Evolutionary conservation across 1,284 basidiomycete genomes (phyloP).

Genomic region (Ceratobasidium sp.): DNA sequence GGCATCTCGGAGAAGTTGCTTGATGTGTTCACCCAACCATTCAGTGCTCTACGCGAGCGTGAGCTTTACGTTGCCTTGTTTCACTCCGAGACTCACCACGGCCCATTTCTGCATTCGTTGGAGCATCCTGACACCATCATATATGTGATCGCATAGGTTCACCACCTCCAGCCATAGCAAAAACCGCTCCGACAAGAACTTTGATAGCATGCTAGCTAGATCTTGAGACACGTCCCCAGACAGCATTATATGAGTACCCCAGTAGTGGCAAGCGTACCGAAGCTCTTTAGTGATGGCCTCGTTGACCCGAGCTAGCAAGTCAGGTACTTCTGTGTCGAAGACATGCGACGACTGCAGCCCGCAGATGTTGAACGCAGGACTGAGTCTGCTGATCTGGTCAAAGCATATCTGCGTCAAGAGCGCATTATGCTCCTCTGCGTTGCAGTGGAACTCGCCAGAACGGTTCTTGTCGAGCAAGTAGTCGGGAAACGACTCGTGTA

Average conservation of each 20-base stretch:
- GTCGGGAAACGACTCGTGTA: slow-evolving; percentile 20
- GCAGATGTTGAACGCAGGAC: slow-evolving; percentile 11
- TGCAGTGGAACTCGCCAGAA: neutral
- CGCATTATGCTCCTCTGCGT: neutral
- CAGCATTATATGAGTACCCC: neutral
- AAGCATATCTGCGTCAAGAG: neutral
- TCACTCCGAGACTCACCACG: neutral
- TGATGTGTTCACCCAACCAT: neutral
- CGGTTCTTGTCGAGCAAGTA: slow-evolving; percentile 1
- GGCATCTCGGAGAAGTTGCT: neutral
- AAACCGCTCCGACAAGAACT: neutral
- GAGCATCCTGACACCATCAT: neutral
- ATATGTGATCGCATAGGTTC: neutral
- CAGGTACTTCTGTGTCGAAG: neutral
- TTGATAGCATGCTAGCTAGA: neutral
- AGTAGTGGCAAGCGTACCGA: slow-evolving; percentile 7
- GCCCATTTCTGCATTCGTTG: neutral
- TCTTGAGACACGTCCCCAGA: neutral
- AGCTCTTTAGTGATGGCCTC: neutral
- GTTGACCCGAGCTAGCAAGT: neutral
- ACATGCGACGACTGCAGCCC: neutral
- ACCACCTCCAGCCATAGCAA: slow-evolving; percentile 21
- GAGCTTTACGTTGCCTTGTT: neutral
- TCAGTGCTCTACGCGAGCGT: too few species aligned
- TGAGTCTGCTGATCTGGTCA: neutral